Conservation (phyloP, 345 rosid species). For the Sonneratia caseolaris region DNA sequence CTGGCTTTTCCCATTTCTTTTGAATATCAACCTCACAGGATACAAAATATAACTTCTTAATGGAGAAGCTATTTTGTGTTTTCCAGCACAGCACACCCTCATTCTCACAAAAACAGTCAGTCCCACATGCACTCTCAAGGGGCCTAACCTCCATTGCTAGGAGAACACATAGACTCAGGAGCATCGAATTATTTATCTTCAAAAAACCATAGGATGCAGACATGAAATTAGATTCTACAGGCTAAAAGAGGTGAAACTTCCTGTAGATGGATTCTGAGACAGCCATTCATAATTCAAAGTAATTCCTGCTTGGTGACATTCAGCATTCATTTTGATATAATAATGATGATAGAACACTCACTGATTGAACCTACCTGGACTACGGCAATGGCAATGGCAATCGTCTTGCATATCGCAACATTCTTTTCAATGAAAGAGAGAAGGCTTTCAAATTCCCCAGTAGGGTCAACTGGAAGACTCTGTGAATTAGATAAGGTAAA, state of each 20-base stretch:
- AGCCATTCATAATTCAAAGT: background rate
- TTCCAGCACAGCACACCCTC: background rate
- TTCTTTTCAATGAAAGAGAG: slow-evolving; percentile 58
- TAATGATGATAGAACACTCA: background rate
- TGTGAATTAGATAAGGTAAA: slow-evolving; percentile 11
- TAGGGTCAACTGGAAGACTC: slow-evolving; percentile 88
- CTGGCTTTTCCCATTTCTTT: background rate
- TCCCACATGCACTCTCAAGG: background rate
- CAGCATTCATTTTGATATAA: background rate
- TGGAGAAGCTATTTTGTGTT: background rate
- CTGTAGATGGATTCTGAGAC: background rate
- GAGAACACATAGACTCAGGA: background rate
- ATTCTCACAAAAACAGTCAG: background rate
- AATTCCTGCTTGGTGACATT: background rate
- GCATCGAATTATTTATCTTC: background rate
- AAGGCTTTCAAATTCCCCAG: slow-evolving; percentile 72
- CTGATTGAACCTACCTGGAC: slow-evolving; percentile 44
- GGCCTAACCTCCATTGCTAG: background rate
- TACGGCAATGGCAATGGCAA: slow-evolving; percentile 49
- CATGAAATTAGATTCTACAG: background rate
- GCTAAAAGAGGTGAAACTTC: background rate
- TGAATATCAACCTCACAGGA: background rate
- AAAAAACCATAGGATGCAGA: background rate
- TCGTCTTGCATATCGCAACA: slow-evolving; percentile 68
- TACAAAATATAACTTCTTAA: background rate